Percentiles rank a stretch among this genome's conserved stretches.
Conservation (phyloP, 2,329 filamentous ascomycete species). For the Bertia moriformis region DNA sequence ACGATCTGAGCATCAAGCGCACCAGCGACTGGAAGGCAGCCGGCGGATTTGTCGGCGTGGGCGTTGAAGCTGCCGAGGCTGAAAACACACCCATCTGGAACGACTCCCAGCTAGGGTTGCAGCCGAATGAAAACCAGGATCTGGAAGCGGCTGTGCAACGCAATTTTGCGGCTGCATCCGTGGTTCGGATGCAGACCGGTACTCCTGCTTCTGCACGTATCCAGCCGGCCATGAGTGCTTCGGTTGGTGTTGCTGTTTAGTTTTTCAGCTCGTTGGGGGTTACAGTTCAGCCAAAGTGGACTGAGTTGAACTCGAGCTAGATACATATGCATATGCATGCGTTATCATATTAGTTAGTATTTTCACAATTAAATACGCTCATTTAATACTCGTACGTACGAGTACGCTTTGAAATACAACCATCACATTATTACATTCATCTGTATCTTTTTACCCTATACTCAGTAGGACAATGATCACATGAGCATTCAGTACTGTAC, state of each 20-base stretch:
- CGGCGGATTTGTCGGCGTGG: constrained; percentile 90
- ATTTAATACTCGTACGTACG: too few species aligned
- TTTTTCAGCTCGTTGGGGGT: too few species aligned
- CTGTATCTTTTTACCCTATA: too few species aligned
- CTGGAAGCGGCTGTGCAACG: constrained; percentile 7
- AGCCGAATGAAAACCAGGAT: constrained; percentile 48
- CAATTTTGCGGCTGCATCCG: neutral
- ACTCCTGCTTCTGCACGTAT: neutral
- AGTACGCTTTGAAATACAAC: too few species aligned
- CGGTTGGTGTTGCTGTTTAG: neutral
- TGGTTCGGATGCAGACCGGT: neutral
- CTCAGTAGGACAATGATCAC: too few species aligned
- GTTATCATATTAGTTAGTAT: too few species aligned
- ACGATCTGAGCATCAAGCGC: constrained; percentile 74
- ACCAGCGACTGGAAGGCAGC: constrained; percentile 82
- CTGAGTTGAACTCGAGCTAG: too few species aligned
- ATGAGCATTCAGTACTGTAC: too few species aligned
- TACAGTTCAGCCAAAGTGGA: too few species aligned
- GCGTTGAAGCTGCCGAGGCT: constrained; percentile 47
- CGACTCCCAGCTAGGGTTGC: constrained; percentile 69
- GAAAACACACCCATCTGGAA: constrained; percentile 76
- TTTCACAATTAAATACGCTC: too few species aligned
- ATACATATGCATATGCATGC: too few species aligned
- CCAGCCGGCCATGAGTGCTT: constrained; percentile 32
- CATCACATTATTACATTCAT: too few species aligned